These are phyloP conservation scores for Lichtheimia hyalospora DNA, from an alignment of 371 early-diverging fungal genomes.

Conservation along the genomic window DNA sequence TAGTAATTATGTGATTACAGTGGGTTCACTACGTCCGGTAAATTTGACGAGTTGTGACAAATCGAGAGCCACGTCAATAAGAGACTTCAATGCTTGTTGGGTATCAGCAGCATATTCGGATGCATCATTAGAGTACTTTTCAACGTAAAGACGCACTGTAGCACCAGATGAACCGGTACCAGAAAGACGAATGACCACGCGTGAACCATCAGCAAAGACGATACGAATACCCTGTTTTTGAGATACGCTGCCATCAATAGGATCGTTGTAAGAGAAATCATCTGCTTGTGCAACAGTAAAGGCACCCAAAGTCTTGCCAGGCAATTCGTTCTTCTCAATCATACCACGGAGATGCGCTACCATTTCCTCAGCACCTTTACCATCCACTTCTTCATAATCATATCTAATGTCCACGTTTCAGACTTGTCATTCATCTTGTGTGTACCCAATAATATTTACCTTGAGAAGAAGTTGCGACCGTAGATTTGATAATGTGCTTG, in stretches of 20 bases:
- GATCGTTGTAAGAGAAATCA: slow-evolving; percentile 93
- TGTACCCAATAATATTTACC: slow-evolving; percentile 36
- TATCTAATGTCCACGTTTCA: slow-evolving; percentile 46
- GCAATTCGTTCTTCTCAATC: slow-evolving; percentile 49
- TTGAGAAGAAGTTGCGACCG: slow-evolving; percentile 96
- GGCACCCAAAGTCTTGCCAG: slow-evolving; percentile 57
- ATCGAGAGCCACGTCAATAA: slow-evolving; percentile 84
- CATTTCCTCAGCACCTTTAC: slow-evolving; percentile 78
- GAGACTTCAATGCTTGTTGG: slow-evolving; percentile 82
- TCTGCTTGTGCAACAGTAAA: slow-evolving; percentile 77
- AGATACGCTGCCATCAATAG: slow-evolving; percentile 86
- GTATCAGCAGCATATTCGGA: slow-evolving; percentile 66
- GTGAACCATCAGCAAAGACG: slow-evolving; percentile 86
- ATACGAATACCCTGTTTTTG: slow-evolving; percentile 92
- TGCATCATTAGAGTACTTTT: slow-evolving; percentile 79
- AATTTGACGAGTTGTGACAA: slow-evolving; percentile 76
- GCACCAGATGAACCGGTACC: slow-evolving; percentile 97
- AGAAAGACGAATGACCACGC: slow-evolving; percentile 89
- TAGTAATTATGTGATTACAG: slow-evolving; percentile 82
- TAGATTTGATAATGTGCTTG: slow-evolving; percentile 78
- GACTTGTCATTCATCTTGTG: background rate
- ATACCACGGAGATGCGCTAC: slow-evolving; percentile 66
- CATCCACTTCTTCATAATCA: slow-evolving; percentile 96
- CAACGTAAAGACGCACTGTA: slow-evolving; percentile 94
- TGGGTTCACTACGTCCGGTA: slow-evolving; percentile 90